Evolutionary conservation across 2,329 filamentous ascomycete genomes (phyloP).

Genomic region (Hawksworthiomyces lignivorus): DNA sequence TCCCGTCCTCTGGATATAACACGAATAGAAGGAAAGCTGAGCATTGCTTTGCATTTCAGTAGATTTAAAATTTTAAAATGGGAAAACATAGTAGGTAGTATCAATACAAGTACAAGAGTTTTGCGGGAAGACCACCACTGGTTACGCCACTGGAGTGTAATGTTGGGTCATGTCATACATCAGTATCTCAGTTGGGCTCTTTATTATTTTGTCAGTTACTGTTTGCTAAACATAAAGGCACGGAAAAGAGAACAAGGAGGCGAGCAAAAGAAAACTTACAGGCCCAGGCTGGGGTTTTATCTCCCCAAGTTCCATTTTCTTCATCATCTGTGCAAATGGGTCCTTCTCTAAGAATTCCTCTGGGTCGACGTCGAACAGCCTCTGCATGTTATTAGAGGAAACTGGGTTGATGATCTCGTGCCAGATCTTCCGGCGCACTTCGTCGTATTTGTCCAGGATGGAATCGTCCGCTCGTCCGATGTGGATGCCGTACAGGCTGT

Average conservation of each 20-base stretch:
- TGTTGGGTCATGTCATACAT: slow-evolving; percentile 17
- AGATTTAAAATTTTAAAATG: no score
- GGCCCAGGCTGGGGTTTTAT: neutral
- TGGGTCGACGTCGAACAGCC: slow-evolving; percentile 15
- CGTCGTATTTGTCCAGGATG: slow-evolving; percentile 35
- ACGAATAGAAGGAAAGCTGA: no score
- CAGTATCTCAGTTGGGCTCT: slow-evolving; percentile 8
- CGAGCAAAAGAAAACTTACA: no score
- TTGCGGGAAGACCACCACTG: no score
- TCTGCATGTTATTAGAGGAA: slow-evolving; percentile 17
- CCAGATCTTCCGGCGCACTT: slow-evolving; percentile 30
- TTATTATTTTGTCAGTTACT: neutral
- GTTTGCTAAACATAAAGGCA: no score
- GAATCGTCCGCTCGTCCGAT: slow-evolving; percentile 27
- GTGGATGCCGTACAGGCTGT: slow-evolving; percentile 36
- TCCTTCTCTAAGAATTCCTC: slow-evolving; percentile 19
- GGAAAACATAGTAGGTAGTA: no score
- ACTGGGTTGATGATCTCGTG: slow-evolving; percentile 18
- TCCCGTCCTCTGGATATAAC: no score
- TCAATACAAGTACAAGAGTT: no score
- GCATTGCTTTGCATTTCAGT: no score
- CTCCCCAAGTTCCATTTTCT: neutral
- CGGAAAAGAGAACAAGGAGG: no score
- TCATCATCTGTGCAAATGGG: slow-evolving; percentile 18
- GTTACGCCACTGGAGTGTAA: slow-evolving; percentile 3